Evolutionary conservation across 2,329 filamentous ascomycete species (phyloP), one percentile per base, ranked within the genome.

Genomic region (Fusarium robinianum): DNA sequence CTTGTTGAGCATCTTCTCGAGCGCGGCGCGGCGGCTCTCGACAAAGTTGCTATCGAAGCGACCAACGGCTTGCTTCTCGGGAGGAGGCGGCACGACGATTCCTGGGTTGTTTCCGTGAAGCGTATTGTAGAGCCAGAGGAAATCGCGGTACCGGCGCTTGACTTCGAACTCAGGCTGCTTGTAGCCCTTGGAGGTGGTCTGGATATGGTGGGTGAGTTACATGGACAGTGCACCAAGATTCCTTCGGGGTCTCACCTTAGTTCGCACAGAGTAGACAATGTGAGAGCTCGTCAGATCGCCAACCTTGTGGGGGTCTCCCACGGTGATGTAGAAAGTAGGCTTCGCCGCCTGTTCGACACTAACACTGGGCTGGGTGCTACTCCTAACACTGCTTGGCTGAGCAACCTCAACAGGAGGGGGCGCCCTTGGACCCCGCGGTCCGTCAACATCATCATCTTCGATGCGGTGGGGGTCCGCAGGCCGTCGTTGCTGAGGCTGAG

Each of bases 1-100:
- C 76, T 96, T 97, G 79, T 96, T 97, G 41, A 96, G 76, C 94
- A 99, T 99, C 66, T 94, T 89, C 71, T 99, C 94, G 46, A 99
- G 73, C 10, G 94, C 94, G 50, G 90, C 88, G 58, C 94, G 82
- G 61, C 94, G 80, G 29, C 88, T 90, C 70, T 99, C 94, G 51
- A 99, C 90, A 69, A 99, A 99, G 67, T 96, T 95, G 57, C 83
- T 88, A 69, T 99, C 92, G 65, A 99, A 99, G 25, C 94, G 84
- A 49, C 92, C 92, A 42, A 99, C 88, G 6, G 92, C 91, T 72
- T 99, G 94, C 75, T 99, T 99, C 72, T 99, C 94, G 1, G 94
- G 94, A 1, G 94, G 94, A 6, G 94, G 92, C 0, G 94, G 94
- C 9, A 99, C 89, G 19, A 99, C 90, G 24, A 96, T 85, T 44